Percentiles rank a stretch among this genome's conserved stretches.
Conservation (phyloP, 257 asterid species). For the Solanum rostratum region DNA sequence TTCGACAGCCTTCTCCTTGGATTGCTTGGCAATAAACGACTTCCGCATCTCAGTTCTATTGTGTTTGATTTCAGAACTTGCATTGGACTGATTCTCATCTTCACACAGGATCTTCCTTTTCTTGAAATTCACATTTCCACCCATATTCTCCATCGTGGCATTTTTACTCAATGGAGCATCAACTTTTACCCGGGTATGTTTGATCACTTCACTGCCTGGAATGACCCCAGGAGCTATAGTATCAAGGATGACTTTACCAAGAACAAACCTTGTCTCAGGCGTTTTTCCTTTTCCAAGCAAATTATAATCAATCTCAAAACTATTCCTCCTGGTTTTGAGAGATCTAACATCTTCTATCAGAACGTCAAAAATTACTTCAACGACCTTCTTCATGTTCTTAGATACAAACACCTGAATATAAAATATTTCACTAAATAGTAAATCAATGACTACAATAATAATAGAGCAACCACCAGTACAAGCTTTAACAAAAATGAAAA, state of each 20-base stretch:
- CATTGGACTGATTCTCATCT: not conserved
- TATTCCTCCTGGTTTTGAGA: slow-evolving; percentile 4
- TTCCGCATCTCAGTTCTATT: slow-evolving; percentile 11
- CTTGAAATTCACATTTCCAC: not conserved
- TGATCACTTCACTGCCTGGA: slow-evolving; percentile 2
- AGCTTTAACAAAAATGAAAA: not conserved
- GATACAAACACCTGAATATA: slow-evolving; percentile 53
- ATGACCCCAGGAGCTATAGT: slow-evolving; percentile 26
- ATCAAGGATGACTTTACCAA: slow-evolving; percentile 52
- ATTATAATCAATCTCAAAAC: slow-evolving; percentile 20
- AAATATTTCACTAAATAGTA: not conserved
- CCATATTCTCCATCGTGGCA: not conserved
- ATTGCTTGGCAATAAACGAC: not conserved
- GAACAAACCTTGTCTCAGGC: slow-evolving; percentile 52
- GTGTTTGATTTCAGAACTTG: slow-evolving; percentile 1
- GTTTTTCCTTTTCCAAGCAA: slow-evolving; percentile 29
- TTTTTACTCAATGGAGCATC: slow-evolving; percentile 7
- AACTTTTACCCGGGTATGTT: slow-evolving; percentile 1
- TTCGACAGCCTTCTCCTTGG: not conserved
- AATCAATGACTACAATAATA: slow-evolving; percentile 1
- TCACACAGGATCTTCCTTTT: not conserved
- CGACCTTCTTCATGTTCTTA: slow-evolving; percentile 25
- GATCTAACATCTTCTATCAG: slow-evolving; percentile 16
- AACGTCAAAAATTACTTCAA: slow-evolving; percentile 13
- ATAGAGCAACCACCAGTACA: not conserved